A percentile compares a stretch with the other conserved stretches of the same genome.
These are phyloP conservation scores for Poa pratensis DNA, from an alignment of 176 grass and related monocot species.

Conservation along the genomic window DNA sequence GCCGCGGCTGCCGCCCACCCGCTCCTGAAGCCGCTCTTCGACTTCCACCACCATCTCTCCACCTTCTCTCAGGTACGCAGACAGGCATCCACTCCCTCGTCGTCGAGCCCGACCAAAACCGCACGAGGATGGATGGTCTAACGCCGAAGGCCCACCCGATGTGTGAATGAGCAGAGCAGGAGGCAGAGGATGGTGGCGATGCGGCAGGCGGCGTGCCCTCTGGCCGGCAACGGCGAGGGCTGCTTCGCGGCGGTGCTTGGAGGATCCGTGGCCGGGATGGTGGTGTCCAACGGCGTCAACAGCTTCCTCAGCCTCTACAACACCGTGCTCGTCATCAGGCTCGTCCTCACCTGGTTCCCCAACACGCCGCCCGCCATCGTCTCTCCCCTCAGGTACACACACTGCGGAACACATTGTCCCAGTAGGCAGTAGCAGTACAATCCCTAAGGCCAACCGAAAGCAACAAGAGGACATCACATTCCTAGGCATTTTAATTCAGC, in stretches of 20 bases:
- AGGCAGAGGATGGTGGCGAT: conserved; percentile 42
- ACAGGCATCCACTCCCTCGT: neutral
- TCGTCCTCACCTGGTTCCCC: conserved; percentile 98
- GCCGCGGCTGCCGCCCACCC: conserved; percentile 64
- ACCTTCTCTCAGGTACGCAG: conserved; percentile 70
- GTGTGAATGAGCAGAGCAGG: conserved; percentile 51
- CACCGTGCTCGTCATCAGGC: conserved; percentile 80
- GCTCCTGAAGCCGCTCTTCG: conserved; percentile 66
- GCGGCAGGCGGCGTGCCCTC: conserved; percentile 32
- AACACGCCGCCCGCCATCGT: conserved; percentile 90
- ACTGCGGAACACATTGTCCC: neutral
- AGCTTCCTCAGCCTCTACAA: conserved; percentile 98
- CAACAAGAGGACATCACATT: neutral
- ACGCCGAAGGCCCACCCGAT: neutral
- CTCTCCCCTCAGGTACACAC: conserved; percentile 77
- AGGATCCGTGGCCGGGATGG: conserved; percentile 75
- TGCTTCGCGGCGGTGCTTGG: conserved; percentile 88
- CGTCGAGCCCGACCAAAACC: neutral
- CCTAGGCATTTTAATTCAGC: neutral
- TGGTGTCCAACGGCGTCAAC: conserved; percentile 85
- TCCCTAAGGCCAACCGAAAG: neutral
- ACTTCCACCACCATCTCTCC: conserved; percentile 59
- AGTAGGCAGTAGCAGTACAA: neutral
- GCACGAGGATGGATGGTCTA: neutral
- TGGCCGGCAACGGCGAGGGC: conserved; percentile 36